Evolutionary conservation across 176 grass and related monocot species (phyloP), one percentile per base, ranked within the genome.

Genomic region (Juncus effusus): DNA sequence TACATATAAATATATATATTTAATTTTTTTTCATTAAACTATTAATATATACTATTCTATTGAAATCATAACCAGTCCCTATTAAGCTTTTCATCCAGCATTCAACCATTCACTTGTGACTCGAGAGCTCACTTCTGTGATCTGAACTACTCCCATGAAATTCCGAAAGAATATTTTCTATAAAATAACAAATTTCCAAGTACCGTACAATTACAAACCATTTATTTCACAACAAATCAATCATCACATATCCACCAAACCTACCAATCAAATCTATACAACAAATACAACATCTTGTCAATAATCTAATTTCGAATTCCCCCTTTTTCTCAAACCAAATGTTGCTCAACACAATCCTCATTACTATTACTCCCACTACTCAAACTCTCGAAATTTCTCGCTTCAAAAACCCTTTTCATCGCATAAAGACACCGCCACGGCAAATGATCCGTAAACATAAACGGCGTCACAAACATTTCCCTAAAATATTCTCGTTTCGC

Each of bases 361-460:
- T 59, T 76, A 70, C 8, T 16, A 12, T 13, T 51, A 14, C 14
- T 44, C 53, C 62, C 42, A n/a, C 60, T 47, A 47, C 9, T 47
- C 44, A 47, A 5, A 47, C 44, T 47, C 44, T 5, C 44, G 44
- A 0, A 59, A n/a, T 40, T 67, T 59, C 61, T 69, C 3, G 53
- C 70, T 84, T 93, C 83, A 60, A 99, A 66, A 73, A 80, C 63
- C 82, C 74, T 87, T 62, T 88, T 85, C 80, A 87, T 83, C 61
- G 89, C 89, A 80, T 79, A 78, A 42, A 80, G 81, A 64, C 83
- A 99, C 83, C 94, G 86, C 88, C 94, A 99, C 10, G 94, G 94
- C 38, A 99, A 80, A 70, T 99, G 94, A 89, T 93, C 94, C 5
- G 83, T 87, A 63, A 99, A 99, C 94, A 99, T 93, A 63, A 63